These are phyloP conservation scores for Malassezia vespertilionis DNA, from an alignment of 1,284 basidiomycete species.

Conservation along the genomic window DNA sequence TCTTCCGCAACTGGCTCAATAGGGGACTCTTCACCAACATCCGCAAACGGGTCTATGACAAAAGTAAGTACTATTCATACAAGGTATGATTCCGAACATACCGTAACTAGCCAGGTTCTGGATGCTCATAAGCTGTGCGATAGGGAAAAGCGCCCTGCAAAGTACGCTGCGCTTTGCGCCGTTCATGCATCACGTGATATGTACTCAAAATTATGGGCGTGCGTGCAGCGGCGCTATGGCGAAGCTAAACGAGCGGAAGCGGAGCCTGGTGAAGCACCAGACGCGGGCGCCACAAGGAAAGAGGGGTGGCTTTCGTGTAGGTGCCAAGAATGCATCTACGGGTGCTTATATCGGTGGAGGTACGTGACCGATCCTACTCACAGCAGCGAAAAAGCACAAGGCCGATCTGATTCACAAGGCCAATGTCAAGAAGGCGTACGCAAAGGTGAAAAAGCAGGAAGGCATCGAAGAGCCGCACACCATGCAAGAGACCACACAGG, in stretches of 20 bases:
- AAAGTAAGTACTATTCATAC: not conserved
- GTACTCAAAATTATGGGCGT: too few species aligned
- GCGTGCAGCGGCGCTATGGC: slow-evolving; percentile 2
- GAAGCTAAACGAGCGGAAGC: slow-evolving; percentile 14
- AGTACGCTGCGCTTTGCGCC: not conserved
- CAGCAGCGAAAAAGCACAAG: slow-evolving; percentile 52
- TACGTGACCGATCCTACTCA: slow-evolving; percentile 10
- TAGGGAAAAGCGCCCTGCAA: not conserved
- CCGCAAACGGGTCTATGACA: slow-evolving; percentile 43
- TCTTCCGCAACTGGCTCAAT: slow-evolving; percentile 21
- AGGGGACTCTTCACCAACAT: slow-evolving; percentile 40
- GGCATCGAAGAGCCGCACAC: slow-evolving; percentile 27
- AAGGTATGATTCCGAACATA: slow-evolving; percentile 7
- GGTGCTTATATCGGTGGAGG: slow-evolving; percentile 40
- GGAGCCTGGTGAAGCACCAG: slow-evolving; percentile 34
- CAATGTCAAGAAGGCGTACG: slow-evolving; percentile 52
- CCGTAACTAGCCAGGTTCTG: slow-evolving; percentile 47
- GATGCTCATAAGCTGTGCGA: slow-evolving; percentile 42
- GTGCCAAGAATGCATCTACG: slow-evolving; percentile 37
- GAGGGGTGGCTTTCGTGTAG: slow-evolving; percentile 36
- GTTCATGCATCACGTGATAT: not conserved
- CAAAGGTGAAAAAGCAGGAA: slow-evolving; percentile 50
- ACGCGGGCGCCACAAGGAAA: slow-evolving; percentile 18
- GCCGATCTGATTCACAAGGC: slow-evolving; percentile 52
- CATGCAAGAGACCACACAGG: not conserved